Evolutionary conservation across 2,329 filamentous ascomycete species (phyloP).

Genomic region (Ophiostoma populinum): DNA sequence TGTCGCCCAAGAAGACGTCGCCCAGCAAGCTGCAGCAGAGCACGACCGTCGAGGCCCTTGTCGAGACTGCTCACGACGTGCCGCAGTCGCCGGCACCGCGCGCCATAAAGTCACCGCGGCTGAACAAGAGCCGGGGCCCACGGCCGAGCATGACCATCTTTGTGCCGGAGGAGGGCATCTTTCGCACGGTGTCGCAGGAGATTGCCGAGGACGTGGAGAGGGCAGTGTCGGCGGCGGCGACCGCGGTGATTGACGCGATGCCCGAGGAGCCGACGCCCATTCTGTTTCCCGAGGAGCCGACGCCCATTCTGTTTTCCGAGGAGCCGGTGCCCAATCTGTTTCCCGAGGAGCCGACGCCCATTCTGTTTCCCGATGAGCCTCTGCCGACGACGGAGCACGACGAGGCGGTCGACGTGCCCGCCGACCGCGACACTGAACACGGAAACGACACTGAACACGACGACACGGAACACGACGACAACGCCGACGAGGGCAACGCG

Average conservation of each 20-base stretch:
- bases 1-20: constrained; percentile 14
- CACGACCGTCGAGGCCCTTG: constrained; percentile 1
- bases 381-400: too few species aligned
- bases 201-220: constrained; percentile 28
- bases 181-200: constrained; percentile 40
- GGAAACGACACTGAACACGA: too few species aligned
- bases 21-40: constrained; percentile 21
- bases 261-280: constrained; percentile 10
- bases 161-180: constrained; percentile 44
- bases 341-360: constrained; percentile 9
- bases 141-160: constrained; percentile 34
- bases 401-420: too few species aligned
- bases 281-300: constrained; percentile 10
- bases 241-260: constrained; percentile 11
- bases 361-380: background rate
- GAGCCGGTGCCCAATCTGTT: constrained; percentile 3
- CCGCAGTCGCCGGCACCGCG: too few species aligned
- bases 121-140: background rate
- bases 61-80: too few species aligned
- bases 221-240: constrained; percentile 13
- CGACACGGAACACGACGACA: too few species aligned
- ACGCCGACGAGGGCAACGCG: constrained; percentile 18
- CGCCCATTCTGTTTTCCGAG: constrained; percentile 8
- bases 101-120: too few species aligned
- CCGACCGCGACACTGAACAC: too few species aligned